Conservation (phyloP, 1,284 basidiomycete species). For the Leccinum fallax region DNA sequence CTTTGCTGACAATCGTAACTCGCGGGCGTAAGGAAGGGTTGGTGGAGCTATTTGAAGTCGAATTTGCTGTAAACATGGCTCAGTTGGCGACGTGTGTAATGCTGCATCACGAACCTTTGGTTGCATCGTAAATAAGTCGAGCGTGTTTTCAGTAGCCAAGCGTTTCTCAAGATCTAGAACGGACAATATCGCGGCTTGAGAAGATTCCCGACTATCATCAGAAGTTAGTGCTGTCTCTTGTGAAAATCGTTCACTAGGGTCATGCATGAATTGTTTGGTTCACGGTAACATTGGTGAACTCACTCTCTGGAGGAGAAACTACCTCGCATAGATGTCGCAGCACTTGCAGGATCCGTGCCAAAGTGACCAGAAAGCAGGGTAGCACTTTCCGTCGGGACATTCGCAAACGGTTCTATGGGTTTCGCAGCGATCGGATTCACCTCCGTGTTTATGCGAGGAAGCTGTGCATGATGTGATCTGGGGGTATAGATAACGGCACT, state of each 20-base stretch:
- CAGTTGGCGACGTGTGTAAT: constrained; percentile 17
- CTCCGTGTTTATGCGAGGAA: constrained; percentile 47
- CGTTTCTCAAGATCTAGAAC: constrained; percentile 81
- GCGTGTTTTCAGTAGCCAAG: constrained; percentile 75
- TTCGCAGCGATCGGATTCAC: constrained; percentile 46
- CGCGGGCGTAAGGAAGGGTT: constrained; percentile 77
- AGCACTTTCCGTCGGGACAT: constrained; percentile 6
- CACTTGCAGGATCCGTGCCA: constrained; percentile 42
- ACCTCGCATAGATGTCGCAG: constrained; percentile 50
- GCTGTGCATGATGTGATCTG: constrained; percentile 24
- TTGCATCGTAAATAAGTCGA: constrained; percentile 97
- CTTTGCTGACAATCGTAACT: constrained; percentile 76
- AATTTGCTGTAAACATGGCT: constrained; percentile 62
- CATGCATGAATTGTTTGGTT: constrained; percentile 6
- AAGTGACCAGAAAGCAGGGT: constrained; percentile 28
- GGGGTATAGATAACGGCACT: constrained; percentile 43
- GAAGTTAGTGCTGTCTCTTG: constrained; percentile 61
- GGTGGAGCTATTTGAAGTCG: constrained; percentile 90
- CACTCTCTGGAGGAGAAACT: constrained; percentile 60
- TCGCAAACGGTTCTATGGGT: constrained; percentile 25
- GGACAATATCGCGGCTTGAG: constrained; percentile 54
- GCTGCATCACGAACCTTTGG: constrained; percentile 66
- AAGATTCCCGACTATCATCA: constrained; percentile 51
- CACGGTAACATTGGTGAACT: constrained; percentile 28
- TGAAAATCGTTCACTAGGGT: constrained; percentile 55